Base-by-base conservation (phyloP, 345 rosid genomes). In the Ailanthus altissimus region DNA sequence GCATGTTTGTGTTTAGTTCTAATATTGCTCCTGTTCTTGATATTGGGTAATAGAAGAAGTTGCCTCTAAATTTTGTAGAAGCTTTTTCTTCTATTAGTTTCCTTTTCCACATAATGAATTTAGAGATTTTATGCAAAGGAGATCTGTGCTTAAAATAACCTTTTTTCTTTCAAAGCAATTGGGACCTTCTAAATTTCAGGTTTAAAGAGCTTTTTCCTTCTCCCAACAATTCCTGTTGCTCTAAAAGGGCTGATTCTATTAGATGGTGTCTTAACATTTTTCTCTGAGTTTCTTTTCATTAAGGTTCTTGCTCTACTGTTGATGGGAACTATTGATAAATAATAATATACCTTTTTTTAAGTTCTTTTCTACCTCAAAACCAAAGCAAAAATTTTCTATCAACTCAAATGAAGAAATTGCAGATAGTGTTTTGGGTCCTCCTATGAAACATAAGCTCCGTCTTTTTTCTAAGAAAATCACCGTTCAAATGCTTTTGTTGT, bases 351-450 rank as follows among this genome's bases (percentile, higher is more conserved):
- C n/a, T n/a, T n/a, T 36, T 69, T 70, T 66, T 8, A 74, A 73
- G 81, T 62, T 62, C 61, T 75, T 72, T 81, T 61, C 69, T 69
- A 58, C 59, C 77, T 69, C 66, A 78, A 72, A 54, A 54, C 21
- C 75, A 11, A 62, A 62, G 11, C 71, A 47, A 77, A 71, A 71
- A 49, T 26, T 25, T 50, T 71, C 64, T n/a, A 43, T 56, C 69
- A 77, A 61, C 65, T 73, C 74, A 40, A 79, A 68, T 49, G 67
- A 25, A 38, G 70, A 72, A 57, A 36, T 70, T 75, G 79, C 49
- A 58, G 84, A 71, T 62, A 77, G 83, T 81, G 83, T 67, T 76
- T 61, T 73, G 20, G 62, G 82, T 72, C 72, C 74, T 79, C 58
- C 66, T 21, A 72, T 40, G 47, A 70, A 73, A 74, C 65, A 57